Base-by-base conservation (phyloP, 2,329 filamentous ascomycete genomes). In the Colletotrichum viniferum region DNA sequence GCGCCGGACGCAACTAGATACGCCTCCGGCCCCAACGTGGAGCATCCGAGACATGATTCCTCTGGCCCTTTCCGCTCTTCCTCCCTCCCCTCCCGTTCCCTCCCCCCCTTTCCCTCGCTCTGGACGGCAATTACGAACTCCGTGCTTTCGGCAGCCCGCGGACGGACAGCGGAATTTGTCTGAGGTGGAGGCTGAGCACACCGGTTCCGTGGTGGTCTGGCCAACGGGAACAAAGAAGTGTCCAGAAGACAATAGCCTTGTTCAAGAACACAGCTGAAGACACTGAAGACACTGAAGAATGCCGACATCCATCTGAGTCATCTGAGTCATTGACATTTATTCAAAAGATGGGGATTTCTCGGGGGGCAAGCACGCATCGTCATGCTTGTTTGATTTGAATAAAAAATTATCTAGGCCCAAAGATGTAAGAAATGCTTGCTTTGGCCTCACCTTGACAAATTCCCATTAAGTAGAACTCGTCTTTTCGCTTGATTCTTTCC, bases 21-120 rank as follows among this genome's bases (percentile, higher is more conserved):
- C 38, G 55, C 62, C 73, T 68, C 69, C 69, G 73, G 43, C 56
- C 18, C 62, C 68, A 69, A 62, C 43, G 71, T 76, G 70, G 73
- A 61, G 63, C 43, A 69, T 76, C 73, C 73, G 73, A 76, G 73
- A 76, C 73, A 76, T 26, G 16, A 16, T 38, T 36, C 62, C 55
- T 52, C 43, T 30, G 13, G 13, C 61, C 24, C 52, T 32, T 63
- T 21, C 62, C 30, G 26, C 52, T 24, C 28, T 65, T 12, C 60
- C 34, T 24, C 34, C 13, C 55, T 18, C 16, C 36, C 24, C 36
- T 30, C 36, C 61, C 21, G 12, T 43, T 16, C 34, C 32, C 38
- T 9, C 56, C 24, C 7, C 56, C 36, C 18, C 38, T n/a, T 67
- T 36, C 16, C n/a, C 62, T 48, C 34, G 52, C n/a, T 26, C 24